phyloP scores from a whole-genome alignment of 1,284 basidiomycete species.

The Grifola frondosa region DNA sequence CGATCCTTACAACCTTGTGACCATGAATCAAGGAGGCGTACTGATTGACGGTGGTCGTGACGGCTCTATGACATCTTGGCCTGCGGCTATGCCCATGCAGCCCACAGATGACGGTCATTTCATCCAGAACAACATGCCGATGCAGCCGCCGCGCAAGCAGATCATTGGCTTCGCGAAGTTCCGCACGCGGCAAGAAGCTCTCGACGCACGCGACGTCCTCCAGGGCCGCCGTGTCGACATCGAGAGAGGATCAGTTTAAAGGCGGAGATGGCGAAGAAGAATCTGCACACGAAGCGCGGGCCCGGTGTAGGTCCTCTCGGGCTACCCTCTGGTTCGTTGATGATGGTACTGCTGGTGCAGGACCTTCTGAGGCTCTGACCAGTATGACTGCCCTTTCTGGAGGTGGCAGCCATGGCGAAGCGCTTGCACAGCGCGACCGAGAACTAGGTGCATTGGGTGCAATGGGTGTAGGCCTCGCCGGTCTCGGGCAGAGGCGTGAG shows the following conservation, averaged over 20 bases:
- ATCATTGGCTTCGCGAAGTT: conserved; percentile 99
- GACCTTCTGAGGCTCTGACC: conserved; percentile 28
- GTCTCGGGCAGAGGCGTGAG: conserved; percentile 34
- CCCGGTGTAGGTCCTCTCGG: conserved; percentile 57
- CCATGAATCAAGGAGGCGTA: conserved; percentile 74
- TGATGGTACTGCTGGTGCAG: conserved; percentile 35
- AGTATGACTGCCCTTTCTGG: conserved; percentile 35
- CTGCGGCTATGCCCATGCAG: conserved; percentile 37
- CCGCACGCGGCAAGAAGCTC: conserved; percentile 81
- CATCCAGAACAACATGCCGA: conserved; percentile 34
- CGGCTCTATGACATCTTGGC: conserved; percentile 69
- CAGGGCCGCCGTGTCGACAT: conserved; percentile 92
- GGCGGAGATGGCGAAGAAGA: conserved; percentile 99
- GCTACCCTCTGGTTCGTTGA: conserved; percentile 31
- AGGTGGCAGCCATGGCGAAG: conserved; percentile 35
- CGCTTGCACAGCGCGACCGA: conserved; percentile 47
- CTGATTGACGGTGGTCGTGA: conserved; percentile 71
- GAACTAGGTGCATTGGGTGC: conserved; percentile 47
- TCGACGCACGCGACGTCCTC: conserved; percentile 85
- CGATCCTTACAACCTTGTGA: conserved; percentile 78
- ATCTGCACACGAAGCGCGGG: conserved; percentile 91
- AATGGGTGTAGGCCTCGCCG: conserved; percentile 42
- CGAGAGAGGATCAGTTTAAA: conserved; percentile 95
- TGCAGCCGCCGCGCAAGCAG: conserved; percentile 78
- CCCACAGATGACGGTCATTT: conserved; percentile 41